Evolutionary conservation across 768 basidiomycete species (phyloP), one percentile per base, ranked within the genome.

Genomic region (Phaeotremella skinneri): DNA sequence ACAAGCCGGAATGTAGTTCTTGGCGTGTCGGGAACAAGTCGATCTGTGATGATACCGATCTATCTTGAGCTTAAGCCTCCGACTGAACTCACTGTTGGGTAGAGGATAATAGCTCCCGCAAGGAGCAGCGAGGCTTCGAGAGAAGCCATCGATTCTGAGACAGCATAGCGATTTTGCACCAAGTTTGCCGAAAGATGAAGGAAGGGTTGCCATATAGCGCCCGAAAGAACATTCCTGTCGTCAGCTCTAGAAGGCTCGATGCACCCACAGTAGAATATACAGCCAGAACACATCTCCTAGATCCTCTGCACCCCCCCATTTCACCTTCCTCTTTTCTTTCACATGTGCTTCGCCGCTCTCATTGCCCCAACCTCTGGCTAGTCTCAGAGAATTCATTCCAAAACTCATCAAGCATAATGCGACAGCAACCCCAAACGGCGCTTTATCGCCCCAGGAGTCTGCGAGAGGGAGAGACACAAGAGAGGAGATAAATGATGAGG

Each of bases 401-500:
- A 68, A 68, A 32, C 64, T 62, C 13, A 49, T 30, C 4, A 32
- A 29, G 31, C 60, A 62, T 2, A 68, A 50, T 9, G 55, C 14
- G 21, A 64, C 55, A 2, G 64, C 54, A 4, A 63, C 47, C 14
- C 45, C 57, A 48, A 69, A 69, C 4, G 67, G 64, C n/a, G 57
- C 56, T 6, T 31, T 26, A 34, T 68, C 67, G 13, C 67, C 67
- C 16, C 25, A 63, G 14, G n/a, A 20, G 17, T 68, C 55, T 9
- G 67, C 67, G n/a, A 91, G 82, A 0, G 88, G 87, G 70, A 89
- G 87, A 2, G 86, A 85, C 4, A 87, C 85, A 37, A 85, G 81
- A 2, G 88, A 87, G 23, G 88, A 83, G 31, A 89, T 60, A 71
- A 90, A 91, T 4, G 87, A 87, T 0, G 87, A 83, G 9, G 82